Evolutionary conservation across 2,329 filamentous ascomycete genomes (phyloP).

Genomic region (Parastagonospora nodorum): DNA sequence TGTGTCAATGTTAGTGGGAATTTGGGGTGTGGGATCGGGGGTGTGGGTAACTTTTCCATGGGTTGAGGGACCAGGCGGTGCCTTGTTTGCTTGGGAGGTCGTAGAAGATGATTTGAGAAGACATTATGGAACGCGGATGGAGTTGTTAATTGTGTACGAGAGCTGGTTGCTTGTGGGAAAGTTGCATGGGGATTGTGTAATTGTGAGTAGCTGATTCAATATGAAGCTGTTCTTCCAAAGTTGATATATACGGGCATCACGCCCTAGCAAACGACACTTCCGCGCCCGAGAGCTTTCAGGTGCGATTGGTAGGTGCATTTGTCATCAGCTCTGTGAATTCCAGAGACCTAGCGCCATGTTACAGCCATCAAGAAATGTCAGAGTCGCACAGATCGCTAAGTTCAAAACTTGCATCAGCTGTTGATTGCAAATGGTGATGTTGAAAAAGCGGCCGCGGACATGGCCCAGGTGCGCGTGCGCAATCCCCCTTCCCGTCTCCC

Average conservation of each 20-base stretch:
- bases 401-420: too few species aligned
- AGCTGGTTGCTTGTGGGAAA: neutral
- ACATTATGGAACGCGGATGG: conserved; percentile 12
- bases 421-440: too few species aligned
- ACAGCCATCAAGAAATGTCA: too few species aligned
- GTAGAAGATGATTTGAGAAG: conserved; percentile 59
- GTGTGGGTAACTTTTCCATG: conserved; percentile 68
- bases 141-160: neutral
- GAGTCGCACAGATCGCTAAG: too few species aligned
- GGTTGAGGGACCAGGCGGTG: conserved; percentile 68
- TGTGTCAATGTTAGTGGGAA: neutral
- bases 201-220: neutral
- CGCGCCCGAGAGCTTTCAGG: neutral
- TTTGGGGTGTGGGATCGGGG: neutral
- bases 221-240: neutral
- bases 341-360: too few species aligned
- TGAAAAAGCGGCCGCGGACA: too few species aligned
- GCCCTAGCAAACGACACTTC: neutral
- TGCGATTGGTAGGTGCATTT: too few species aligned
- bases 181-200: neutral
- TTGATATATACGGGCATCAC: neutral
- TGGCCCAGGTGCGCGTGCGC: too few species aligned
- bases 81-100: conserved; percentile 64
- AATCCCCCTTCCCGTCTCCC: too few species aligned
- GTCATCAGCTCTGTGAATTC: too few species aligned